A percentile compares a stretch with the other conserved stretches of the same genome.
These are phyloP conservation scores for Clathrus columnatus DNA, from an alignment of 768 basidiomycete species.

Conservation along the genomic window DNA sequence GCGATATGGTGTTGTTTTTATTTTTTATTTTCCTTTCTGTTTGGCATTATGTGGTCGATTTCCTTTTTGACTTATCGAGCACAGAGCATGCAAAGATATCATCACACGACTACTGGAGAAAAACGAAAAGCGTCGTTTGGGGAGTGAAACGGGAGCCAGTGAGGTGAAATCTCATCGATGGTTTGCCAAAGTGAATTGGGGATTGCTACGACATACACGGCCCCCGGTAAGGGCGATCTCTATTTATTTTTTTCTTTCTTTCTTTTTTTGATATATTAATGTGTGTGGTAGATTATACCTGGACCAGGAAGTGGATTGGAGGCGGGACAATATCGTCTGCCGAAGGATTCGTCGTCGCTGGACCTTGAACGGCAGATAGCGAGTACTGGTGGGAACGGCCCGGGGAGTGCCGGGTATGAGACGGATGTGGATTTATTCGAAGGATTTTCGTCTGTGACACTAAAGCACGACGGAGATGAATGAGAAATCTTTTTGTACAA, in stretches of 20 bases:
- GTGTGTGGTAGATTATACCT: constrained; percentile 64
- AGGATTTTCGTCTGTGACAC: constrained; percentile 83
- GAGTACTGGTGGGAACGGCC: constrained; percentile 25
- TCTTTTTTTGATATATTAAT: constrained; percentile 9
- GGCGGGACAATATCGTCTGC: constrained; percentile 80
- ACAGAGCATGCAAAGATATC: constrained; percentile 81
- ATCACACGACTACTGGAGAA: constrained; percentile 85
- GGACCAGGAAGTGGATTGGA: constrained; percentile 69
- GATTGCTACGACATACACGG: constrained; percentile 80
- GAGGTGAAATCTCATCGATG: constrained; percentile 99
- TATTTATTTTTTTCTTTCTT: constrained; percentile 7
- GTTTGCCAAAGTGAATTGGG: constrained; percentile 97
- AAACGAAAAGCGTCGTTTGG: constrained; percentile 78
- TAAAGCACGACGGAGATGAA: constrained; percentile 64
- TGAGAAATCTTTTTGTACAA: neutral
- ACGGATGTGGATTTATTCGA: constrained; percentile 67
- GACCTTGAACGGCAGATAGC: constrained; percentile 56
- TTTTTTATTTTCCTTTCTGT: neutral
- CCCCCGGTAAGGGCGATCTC: constrained; percentile 64
- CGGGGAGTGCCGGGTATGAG: constrained; percentile 34
- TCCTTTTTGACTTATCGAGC: neutral
- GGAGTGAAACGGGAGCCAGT: constrained; percentile 90
- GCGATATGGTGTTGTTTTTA: neutral
- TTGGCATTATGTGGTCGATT: neutral
- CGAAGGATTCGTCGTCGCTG: constrained; percentile 86